Percentiles rank a stretch among this genome's conserved stretches.
phyloP scores from a whole-genome alignment of 2,329 filamentous ascomycete genomes.

The Ilyonectria destructans region DNA sequence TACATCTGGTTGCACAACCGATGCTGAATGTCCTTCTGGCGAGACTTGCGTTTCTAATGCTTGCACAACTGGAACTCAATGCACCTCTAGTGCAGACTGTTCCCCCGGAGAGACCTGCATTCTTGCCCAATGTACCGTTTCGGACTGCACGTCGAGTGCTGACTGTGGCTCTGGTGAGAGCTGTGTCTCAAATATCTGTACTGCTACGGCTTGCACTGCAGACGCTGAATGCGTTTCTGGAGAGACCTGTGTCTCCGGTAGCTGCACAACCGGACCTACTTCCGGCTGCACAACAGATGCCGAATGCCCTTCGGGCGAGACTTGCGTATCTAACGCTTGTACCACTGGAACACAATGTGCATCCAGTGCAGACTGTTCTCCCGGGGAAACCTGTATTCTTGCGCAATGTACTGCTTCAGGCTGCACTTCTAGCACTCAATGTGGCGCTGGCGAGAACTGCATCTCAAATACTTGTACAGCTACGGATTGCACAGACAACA shows the following conservation, averaged over 20 bases:
- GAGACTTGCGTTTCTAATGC: neutral
- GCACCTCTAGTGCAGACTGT: neutral
- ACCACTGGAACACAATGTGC: neutral
- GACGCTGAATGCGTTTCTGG: slow-evolving; percentile 4
- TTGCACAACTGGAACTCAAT: neutral
- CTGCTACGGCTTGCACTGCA: neutral
- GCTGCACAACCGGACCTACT: neutral
- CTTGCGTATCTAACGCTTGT: neutral
- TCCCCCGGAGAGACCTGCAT: slow-evolving; percentile 1
- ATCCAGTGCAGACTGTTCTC: neutral
- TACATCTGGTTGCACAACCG: neutral
- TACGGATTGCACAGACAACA: neutral
- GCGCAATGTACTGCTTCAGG: neutral
- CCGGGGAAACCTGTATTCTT: neutral
- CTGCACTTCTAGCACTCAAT: neutral
- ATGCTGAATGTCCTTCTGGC: neutral
- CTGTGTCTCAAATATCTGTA: neutral
- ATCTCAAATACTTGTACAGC: neutral
- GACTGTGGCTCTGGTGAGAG: neutral
- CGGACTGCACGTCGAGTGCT: neutral
- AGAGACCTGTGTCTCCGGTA: slow-evolving; percentile 3
- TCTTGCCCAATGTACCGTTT: neutral
- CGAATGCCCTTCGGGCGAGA: neutral
- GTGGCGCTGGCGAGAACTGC: neutral
- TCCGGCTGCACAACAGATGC: too few relatives aligned